A percentile compares a stretch with the other conserved stretches of the same genome.
phyloP scores from a whole-genome alignment of 2,329 filamentous ascomycete species.

The Fusarium bulbicola region DNA sequence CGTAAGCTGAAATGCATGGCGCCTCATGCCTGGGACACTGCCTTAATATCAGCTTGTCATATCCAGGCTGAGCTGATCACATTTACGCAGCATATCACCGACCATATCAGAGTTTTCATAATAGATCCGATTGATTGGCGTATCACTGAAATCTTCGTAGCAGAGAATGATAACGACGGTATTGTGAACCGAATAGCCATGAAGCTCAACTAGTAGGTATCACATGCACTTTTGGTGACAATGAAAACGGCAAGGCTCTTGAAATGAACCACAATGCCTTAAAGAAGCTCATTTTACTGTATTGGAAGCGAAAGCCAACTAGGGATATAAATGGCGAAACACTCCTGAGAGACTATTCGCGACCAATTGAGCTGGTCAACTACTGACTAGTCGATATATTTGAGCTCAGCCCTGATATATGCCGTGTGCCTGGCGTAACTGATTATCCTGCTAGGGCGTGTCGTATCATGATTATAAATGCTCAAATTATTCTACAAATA shows the following conservation, averaged over 20 bases:
- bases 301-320: not conserved
- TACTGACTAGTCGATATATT: not conserved
- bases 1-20: constrained; percentile 17
- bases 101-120: not conserved
- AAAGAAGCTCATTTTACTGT: not conserved
- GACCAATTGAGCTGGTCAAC: not conserved
- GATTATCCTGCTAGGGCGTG: not conserved
- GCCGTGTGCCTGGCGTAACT: not conserved
- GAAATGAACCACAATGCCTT: not conserved
- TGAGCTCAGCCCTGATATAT: not conserved
- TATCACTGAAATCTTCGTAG: not conserved
- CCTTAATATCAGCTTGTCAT: constrained; percentile 13
- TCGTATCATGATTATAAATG: not conserved
- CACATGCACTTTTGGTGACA: not conserved
- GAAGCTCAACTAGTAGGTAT: not conserved
- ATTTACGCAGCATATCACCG: not conserved
- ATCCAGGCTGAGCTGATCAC: not conserved
- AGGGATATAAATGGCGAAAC: not conserved
- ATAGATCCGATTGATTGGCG: not conserved
- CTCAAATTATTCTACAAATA: not conserved
- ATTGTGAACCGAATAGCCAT: not conserved
- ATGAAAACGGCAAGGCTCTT: not conserved
- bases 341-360: not conserved
- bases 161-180: not conserved
- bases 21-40: not conserved